phyloP scores from a whole-genome alignment of 1,284 basidiomycete genomes.

The Agaricales sp. region DNA sequence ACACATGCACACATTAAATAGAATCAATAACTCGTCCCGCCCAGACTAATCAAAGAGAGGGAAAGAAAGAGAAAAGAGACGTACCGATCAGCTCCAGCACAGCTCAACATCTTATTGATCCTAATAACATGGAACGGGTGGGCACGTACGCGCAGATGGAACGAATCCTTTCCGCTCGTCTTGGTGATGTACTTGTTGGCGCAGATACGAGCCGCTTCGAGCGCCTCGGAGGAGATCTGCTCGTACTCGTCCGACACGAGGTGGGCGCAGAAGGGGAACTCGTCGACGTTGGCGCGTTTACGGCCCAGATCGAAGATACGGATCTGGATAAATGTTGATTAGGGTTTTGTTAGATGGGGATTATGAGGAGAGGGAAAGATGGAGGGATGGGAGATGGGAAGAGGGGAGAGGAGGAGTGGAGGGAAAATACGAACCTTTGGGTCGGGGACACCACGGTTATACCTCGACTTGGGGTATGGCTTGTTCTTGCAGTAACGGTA shows the following conservation, averaged over 20 bases:
- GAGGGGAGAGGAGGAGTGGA: constrained; percentile 6
- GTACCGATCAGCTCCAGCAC: constrained; percentile 94
- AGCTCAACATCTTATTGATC: constrained; percentile 99
- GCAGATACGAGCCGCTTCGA: constrained; percentile 98
- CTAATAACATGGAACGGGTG: constrained; percentile 99
- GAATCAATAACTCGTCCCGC: background rate
- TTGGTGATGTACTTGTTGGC: constrained; percentile 99
- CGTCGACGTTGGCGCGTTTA: constrained; percentile 92
- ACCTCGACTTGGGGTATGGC: constrained; percentile 89
- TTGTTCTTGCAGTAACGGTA: constrained; percentile 99
- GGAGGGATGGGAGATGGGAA: constrained; percentile 3
- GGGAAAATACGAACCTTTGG: constrained; percentile 72
- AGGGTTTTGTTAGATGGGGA: background rate
- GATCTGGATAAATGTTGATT: constrained; percentile 39
- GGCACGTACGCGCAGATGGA: constrained; percentile 96
- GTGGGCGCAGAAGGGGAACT: constrained; percentile 96
- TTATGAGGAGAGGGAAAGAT: too few species aligned
- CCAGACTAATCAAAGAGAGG: constrained; percentile 2
- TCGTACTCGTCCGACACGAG: constrained; percentile 98
- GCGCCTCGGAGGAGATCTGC: constrained; percentile 91
- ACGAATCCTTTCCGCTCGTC: constrained; percentile 96
- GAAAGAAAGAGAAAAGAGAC: constrained; percentile 13
- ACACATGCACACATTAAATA: constrained; percentile 5
- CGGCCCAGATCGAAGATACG: constrained; percentile 92
- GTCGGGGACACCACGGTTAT: constrained; percentile 98